Conservation (phyloP, 208 protist species). For the Histomonas meleagridis region DNA sequence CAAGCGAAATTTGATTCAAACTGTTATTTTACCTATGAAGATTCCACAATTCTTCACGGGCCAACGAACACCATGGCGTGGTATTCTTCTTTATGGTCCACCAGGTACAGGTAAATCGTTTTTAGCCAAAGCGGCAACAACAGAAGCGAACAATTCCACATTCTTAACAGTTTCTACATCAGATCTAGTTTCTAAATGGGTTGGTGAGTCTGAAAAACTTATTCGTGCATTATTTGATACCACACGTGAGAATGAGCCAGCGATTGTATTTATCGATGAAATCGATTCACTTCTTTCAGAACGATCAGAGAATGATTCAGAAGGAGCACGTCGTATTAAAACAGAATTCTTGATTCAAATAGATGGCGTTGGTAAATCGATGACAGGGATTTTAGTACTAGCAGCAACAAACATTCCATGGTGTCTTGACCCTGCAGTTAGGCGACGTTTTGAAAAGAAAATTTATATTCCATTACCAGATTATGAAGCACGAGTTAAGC, state of each 20-base stretch:
- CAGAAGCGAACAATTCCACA: constrained; percentile 7
- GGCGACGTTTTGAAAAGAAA: constrained; percentile 62
- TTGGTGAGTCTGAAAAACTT: constrained; percentile 52
- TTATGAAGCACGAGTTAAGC: neutral
- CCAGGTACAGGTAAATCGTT: constrained; percentile 77
- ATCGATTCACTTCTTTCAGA: constrained; percentile 76
- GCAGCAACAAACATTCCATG: constrained; percentile 51
- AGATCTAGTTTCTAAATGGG: constrained; percentile 50
- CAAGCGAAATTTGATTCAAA: constrained; percentile 75
- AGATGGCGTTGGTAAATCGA: neutral
- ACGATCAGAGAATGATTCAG: constrained; percentile 64
- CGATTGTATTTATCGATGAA: constrained; percentile 99
- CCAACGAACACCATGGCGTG: constrained; percentile 67
- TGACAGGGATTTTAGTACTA: neutral
- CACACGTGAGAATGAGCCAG: constrained; percentile 60
- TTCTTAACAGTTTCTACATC: constrained; percentile 61
- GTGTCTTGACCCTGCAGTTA: constrained; percentile 65
- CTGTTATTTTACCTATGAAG: constrained; percentile 54
- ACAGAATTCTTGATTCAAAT: constrained; percentile 88
- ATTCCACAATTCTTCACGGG: constrained; percentile 55
- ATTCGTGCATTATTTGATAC: constrained; percentile 49
- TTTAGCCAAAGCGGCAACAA: constrained; percentile 52
- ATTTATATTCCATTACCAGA: constrained; percentile 65
- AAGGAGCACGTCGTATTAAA: constrained; percentile 84
- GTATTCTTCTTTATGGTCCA: constrained; percentile 56